A percentile compares a stretch with the other conserved stretches of the same genome.
phyloP scores from a whole-genome alignment of 2,329 filamentous ascomycete genomes.

The Cercospora beticola region DNA sequence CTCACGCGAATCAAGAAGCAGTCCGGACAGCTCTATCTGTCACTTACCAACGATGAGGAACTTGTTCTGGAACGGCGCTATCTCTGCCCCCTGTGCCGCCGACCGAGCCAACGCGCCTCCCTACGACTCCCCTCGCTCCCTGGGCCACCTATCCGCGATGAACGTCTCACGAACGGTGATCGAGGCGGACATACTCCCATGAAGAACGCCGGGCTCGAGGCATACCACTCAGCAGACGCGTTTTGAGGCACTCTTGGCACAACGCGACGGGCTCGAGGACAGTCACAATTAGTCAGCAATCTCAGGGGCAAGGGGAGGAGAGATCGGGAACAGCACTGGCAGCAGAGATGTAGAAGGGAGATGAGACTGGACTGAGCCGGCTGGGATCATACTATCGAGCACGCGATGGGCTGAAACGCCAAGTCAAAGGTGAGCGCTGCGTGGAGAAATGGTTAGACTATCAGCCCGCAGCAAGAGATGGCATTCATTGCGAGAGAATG shows the following conservation, averaged over 20 bases:
- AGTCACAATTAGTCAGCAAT: neutral
- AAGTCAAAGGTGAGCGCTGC: neutral
- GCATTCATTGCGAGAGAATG: neutral
- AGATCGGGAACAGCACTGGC: neutral
- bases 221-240: neutral
- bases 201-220: neutral
- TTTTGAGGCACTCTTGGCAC: neutral
- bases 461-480: neutral
- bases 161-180: too few relatives aligned
- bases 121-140: neutral
- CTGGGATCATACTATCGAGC: neutral
- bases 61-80: neutral
- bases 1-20: neutral
- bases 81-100: neutral
- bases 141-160: too few relatives aligned
- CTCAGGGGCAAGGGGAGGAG: neutral
- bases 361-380: neutral
- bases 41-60: neutral
- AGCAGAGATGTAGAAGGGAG: neutral
- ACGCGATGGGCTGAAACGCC: neutral
- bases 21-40: neutral
- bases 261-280: neutral
- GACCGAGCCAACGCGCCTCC: neutral
- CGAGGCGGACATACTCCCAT: too few relatives aligned
- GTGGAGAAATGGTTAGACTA: neutral